Conservation (phyloP, 2,329 filamentous ascomycete genomes). For the Akanthomyces muscarius region DNA sequence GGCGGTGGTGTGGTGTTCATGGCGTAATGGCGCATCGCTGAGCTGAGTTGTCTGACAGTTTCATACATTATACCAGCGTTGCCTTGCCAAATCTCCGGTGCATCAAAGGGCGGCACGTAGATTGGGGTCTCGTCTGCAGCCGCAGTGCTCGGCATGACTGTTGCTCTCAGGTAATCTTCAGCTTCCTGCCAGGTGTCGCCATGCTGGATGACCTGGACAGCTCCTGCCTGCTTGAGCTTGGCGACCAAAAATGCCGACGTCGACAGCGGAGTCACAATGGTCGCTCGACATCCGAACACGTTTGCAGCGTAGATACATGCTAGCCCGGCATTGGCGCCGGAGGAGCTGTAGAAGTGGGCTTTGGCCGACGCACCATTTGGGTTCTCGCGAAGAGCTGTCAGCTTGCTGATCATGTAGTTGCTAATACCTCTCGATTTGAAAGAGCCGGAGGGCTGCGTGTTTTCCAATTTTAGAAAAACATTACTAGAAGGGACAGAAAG, state of each 20-base stretch:
- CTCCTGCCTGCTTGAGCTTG: conserved; percentile 63
- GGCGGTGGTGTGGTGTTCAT: conserved; percentile 56
- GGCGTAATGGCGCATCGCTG: conserved; percentile 23
- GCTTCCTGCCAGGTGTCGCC: conserved; percentile 67
- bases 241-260: conserved; percentile 64
- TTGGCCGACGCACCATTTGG: conserved; percentile 9
- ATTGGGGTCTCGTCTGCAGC: conserved; percentile 39
- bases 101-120: conserved; percentile 64
- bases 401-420: conserved; percentile 56
- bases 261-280: conserved; percentile 65
- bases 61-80: conserved; percentile 53
- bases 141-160: conserved; percentile 39
- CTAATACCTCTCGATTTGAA: conserved; percentile 80
- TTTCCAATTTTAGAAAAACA: conserved; percentile 79
- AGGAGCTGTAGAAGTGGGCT: conserved; percentile 66
- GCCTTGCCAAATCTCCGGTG: conserved; percentile 61
- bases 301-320: conserved; percentile 70
- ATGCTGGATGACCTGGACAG: conserved; percentile 56
- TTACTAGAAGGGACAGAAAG: conserved; percentile 42
- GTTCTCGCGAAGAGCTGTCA: conserved; percentile 27
- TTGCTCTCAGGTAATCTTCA: conserved; percentile 57
- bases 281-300: conserved; percentile 57
- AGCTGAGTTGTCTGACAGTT: conserved; percentile 32
- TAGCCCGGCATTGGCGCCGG: conserved; percentile 75
- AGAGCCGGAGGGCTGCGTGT: conserved; percentile 73